These are phyloP conservation scores for Castanea sativa DNA, from an alignment of 306 rosid genomes.

Conservation along the genomic window DNA sequence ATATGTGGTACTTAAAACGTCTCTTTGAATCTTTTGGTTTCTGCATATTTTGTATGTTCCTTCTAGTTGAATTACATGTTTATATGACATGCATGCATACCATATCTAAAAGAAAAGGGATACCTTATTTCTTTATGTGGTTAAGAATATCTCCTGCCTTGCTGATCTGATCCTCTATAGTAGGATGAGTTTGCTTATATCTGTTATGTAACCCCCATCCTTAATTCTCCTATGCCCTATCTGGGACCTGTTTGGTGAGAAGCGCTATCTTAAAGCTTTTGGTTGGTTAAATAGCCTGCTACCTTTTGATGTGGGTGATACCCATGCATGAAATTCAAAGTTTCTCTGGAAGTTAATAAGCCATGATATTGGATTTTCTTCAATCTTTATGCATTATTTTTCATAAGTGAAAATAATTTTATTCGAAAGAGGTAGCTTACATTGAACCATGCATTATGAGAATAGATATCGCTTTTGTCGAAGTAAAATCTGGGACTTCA, in stretches of 20 bases:
- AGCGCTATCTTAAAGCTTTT: too few species aligned
- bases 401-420: too few species aligned
- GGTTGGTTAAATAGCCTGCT: too few species aligned
- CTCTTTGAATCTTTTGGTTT: constrained; percentile 20
- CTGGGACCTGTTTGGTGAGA: too few species aligned
- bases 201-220: too few species aligned
- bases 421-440: too few species aligned
- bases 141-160: too few species aligned
- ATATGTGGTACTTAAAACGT: constrained; percentile 67
- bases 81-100: neutral
- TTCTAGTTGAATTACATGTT: constrained; percentile 11
- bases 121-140: too few species aligned
- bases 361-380: neutral
- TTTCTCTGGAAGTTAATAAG: neutral
- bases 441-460: neutral
- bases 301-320: neutral
- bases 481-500: constrained; percentile 22
- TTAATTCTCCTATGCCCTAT: too few species aligned
- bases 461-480: constrained; percentile 2
- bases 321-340: neutral
- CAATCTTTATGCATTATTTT: neutral
- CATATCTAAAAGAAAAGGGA: too few species aligned
- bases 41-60: neutral
- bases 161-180: too few species aligned
- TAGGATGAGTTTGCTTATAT: too few species aligned